A percentile compares a stretch with the other conserved stretches of the same genome.
These are phyloP conservation scores for Huntiella moniliformis DNA, from an alignment of 2,329 filamentous ascomycete species.

Conservation along the genomic window DNA sequence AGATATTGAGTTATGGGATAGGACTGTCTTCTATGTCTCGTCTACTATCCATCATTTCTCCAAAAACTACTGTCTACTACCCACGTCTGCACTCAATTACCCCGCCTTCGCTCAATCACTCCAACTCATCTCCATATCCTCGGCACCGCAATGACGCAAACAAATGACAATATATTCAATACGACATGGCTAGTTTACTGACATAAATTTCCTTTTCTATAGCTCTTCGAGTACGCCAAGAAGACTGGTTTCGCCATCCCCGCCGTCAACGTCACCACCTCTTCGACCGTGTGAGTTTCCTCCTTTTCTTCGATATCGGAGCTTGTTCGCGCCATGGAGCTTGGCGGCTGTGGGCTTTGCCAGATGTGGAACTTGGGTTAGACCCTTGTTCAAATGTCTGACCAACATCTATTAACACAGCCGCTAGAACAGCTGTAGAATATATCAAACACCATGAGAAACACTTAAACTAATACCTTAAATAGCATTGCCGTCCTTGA, in stretches of 20 bases:
- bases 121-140: too few relatives aligned
- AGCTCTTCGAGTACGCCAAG: constrained; percentile 77
- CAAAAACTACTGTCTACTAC: not conserved
- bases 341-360: too few relatives aligned
- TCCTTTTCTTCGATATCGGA: constrained; percentile 4
- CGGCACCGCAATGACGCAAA: too few relatives aligned
- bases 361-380: too few relatives aligned
- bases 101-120: not conserved
- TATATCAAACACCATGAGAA: constrained; percentile 19
- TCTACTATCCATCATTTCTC: not conserved
- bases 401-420: not conserved
- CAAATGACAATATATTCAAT: too few relatives aligned
- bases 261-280: constrained; percentile 86
- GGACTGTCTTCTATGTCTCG: not conserved
- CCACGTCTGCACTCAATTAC: not conserved
- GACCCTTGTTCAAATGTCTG: too few relatives aligned
- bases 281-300: constrained; percentile 34
- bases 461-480: not conserved
- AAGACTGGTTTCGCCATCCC: constrained; percentile 79
- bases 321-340: not conserved
- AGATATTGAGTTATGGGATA: too few relatives aligned
- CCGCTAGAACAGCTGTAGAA: not conserved
- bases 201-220: not conserved
- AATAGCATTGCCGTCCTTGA: constrained; percentile 59
- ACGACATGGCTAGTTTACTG: too few relatives aligned